These are phyloP conservation scores for Collybia nuda DNA, from an alignment of 768 basidiomycete species.

Conservation along the genomic window DNA sequence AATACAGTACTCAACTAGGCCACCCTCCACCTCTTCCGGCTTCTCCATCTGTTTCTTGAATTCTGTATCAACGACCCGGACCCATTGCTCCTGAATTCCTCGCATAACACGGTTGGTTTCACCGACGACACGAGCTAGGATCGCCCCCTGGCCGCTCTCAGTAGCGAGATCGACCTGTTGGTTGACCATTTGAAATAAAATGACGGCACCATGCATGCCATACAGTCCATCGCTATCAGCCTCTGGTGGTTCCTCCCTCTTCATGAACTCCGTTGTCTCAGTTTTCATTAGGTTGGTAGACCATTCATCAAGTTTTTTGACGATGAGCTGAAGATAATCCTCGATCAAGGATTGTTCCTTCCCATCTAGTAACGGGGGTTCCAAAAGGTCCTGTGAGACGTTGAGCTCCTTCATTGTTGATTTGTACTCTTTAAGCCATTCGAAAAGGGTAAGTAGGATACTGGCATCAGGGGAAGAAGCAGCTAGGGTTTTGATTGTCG, in stretches of 20 bases:
- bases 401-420: constrained; percentile 93
- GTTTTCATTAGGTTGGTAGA: constrained; percentile 90
- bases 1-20: constrained; percentile 93
- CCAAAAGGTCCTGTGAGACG: constrained; percentile 75
- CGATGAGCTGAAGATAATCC: constrained; percentile 91
- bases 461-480: constrained; percentile 84
- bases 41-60: constrained; percentile 86
- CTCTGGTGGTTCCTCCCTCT: constrained; percentile 85
- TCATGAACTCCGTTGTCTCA: constrained; percentile 81
- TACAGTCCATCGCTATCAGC: constrained; percentile 87
- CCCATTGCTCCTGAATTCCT: constrained; percentile 85
- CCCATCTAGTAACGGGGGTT: constrained; percentile 91
- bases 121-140: constrained; percentile 85
- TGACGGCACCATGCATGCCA: constrained; percentile 88
- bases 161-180: constrained; percentile 93
- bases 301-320: constrained; percentile 97
- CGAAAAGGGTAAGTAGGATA: constrained; percentile 79
- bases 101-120: constrained; percentile 92
- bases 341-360: constrained; percentile 93
- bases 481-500: constrained; percentile 67
- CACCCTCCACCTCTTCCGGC: constrained; percentile 83
- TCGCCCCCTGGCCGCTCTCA: constrained; percentile 94
- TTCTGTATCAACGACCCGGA: constrained; percentile 78
- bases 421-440: constrained; percentile 96
- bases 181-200: constrained; percentile 98